Base-by-base conservation (phyloP, 83 land plant species). In the Picea engelmannii region DNA sequence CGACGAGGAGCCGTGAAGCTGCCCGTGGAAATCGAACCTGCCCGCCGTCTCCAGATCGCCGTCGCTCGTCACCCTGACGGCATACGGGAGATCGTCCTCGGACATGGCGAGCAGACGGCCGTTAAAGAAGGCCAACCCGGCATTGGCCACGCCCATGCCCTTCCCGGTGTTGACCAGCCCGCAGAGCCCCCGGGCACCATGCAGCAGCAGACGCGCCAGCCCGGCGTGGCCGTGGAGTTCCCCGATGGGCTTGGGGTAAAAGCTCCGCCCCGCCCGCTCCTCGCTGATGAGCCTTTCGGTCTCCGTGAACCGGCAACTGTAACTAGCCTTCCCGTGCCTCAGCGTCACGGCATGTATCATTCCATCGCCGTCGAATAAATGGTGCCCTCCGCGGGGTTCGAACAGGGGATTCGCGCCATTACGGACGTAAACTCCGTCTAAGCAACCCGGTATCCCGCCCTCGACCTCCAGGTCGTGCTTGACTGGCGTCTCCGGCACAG, bases 301-400 rank as follows among this genome's bases (percentile, higher is more conserved):
- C 52, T 87, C 84, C 0, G 98, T 96, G 87, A 87, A 92, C 16
- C 97, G 85, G 82, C 92, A 92, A 20, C 86, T 66, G 85, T 96
- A 94, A 82, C 90, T 88, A 24, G 91, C 92, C 1, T 62, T 40
- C 2, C 83, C 88, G 38, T 74, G 47, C 20, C 76, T 11, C 68
- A 96, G 75, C 31, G 60, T 49, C 49, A 96, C 91, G 27, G 97
- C 97, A 79, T 96, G 98, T 80, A 96, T 85, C 98, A 96, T 96
- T 13, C 98, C 97, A 74, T 96, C 98, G 4, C 97, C 98, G 82
- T 96, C 98, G 78, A 96, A 96, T 66, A 96, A 81, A 78, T 92
- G 94, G 87, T 92, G 93, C 8, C 91, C 83, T 2, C 82, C 91
- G 0, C 59, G 24, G 3, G 93, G 93, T 18, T 18, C 4, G 78